Evolutionary conservation across 2,329 filamentous ascomycete genomes (phyloP), one percentile per base, ranked within the genome.

Genomic region (Arachnomyces sp.): DNA sequence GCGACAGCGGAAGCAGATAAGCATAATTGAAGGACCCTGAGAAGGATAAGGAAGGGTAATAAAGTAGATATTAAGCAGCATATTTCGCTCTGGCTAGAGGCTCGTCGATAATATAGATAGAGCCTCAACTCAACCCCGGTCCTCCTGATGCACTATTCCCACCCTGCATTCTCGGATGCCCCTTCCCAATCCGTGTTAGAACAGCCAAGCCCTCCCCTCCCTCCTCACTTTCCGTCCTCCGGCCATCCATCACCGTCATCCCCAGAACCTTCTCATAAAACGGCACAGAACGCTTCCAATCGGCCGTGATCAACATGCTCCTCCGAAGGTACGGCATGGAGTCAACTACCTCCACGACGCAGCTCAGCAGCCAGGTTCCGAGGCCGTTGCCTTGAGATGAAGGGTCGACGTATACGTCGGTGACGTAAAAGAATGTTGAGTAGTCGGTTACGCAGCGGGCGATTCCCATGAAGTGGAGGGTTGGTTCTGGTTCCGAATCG

Each of bases 381-480:
- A 86, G 65, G 0, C 82, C 81, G 7, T 68, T 64, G 3, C 74
- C 71, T 53, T 81, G 79, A 50, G 77, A 74, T 30, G 72, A 67
- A 0, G 73, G 66, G 2, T 76, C 56, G 15, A 85, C 66, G 56
- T 81, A 85, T 14, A 84, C 76, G 52, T 85, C 82, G 17, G 81
- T 81, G 30, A 82, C 60, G 50, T 83, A 87, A 28, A 74, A 79
- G 49, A 84, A 77, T 0, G 81, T 82, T 34, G 77, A 71, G 51
- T 75, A 73, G 59, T 87, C 83, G 7, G 82, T 87, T 38, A 86
- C 65, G n/a, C 83, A 58, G 28, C 82, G 70, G 1, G 71, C 73
- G 41, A 81, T 68, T 1, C 78, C 79, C 36, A 82, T 65, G 49
- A 70, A 64, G n/a, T 58, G 55, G 7, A 50, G 53, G 7, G 46